phyloP scores from a whole-genome alignment of 768 basidiomycete genomes.

The Boletus subparvulus region DNA sequence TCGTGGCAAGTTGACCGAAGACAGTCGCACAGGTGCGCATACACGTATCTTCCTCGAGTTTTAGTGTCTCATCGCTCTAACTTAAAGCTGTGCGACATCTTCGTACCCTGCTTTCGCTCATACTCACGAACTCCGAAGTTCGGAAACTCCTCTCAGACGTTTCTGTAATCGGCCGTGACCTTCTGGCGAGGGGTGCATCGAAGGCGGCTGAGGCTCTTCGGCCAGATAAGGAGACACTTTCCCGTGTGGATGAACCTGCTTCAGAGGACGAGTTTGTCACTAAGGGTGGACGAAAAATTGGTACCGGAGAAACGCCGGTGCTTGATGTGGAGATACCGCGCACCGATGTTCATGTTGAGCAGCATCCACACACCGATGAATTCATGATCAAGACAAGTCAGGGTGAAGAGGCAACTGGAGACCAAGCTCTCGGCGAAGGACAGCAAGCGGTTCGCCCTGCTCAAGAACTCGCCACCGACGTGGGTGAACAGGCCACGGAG shows the following conservation, averaged over 20 bases:
- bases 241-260: conserved; percentile 66
- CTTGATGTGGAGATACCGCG: conserved; percentile 47
- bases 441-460: conserved; percentile 7
- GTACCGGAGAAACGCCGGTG: conserved; percentile 47
- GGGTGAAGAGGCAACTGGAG: conserved; percentile 33
- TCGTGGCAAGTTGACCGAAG: conserved; percentile 52
- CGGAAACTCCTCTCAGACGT: conserved; percentile 86
- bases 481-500: conserved; percentile 11
- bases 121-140: conserved; percentile 91
- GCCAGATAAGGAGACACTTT: conserved; percentile 61
- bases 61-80: conserved; percentile 9
- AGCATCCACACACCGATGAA: conserved; percentile 53
- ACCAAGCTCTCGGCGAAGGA: conserved; percentile 22
- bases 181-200: conserved; percentile 70
- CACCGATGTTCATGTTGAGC: conserved; percentile 41
- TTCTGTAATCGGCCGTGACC: conserved; percentile 74
- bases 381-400: conserved; percentile 33
- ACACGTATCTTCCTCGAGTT: background rate
- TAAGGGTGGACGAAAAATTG: conserved; percentile 40
- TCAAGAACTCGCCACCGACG: conserved; percentile 6
- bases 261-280: conserved; percentile 66
- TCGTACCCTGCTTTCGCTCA: conserved; percentile 80
- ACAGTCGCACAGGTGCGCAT: conserved; percentile 56
- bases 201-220: conserved; percentile 70
- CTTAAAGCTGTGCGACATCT: conserved; percentile 76